Evolutionary conservation across 192 early-diverging fungal genomes (phyloP).

Genomic region (Backusella liffmaniae): DNA sequence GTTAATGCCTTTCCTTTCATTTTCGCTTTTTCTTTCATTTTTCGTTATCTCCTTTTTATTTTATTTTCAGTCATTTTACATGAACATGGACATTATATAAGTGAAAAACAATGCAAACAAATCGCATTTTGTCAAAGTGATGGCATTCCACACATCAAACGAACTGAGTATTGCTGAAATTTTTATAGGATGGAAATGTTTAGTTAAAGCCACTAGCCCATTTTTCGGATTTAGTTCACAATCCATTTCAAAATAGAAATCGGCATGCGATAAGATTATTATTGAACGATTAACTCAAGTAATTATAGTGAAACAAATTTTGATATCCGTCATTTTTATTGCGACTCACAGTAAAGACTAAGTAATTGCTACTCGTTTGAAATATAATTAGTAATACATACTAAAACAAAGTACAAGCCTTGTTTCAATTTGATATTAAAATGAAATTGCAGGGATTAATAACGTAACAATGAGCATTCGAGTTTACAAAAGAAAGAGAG

Average conservation of each 20-base stretch:
- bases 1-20: neutral
- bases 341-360: neutral
- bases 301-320: neutral
- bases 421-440: slow-evolving; percentile 57
- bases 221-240: neutral
- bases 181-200: neutral
- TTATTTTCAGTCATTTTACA: neutral
- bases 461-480: slow-evolving; percentile 51
- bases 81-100: neutral
- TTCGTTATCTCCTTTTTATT: neutral
- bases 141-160: neutral
- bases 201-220: neutral
- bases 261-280: neutral
- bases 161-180: neutral
- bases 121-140: neutral
- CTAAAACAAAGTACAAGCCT: slow-evolving; percentile 38
- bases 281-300: neutral
- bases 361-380: neutral
- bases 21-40: neutral
- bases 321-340: neutral
- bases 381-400: slow-evolving; percentile 48
- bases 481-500: slow-evolving; percentile 53
- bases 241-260: neutral
- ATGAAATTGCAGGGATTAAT: slow-evolving; percentile 46
- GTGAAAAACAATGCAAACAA: neutral